These are phyloP conservation scores for Coniochaeta sp. DNA, from an alignment of 2,329 filamentous ascomycete genomes.

Conservation along the genomic window DNA sequence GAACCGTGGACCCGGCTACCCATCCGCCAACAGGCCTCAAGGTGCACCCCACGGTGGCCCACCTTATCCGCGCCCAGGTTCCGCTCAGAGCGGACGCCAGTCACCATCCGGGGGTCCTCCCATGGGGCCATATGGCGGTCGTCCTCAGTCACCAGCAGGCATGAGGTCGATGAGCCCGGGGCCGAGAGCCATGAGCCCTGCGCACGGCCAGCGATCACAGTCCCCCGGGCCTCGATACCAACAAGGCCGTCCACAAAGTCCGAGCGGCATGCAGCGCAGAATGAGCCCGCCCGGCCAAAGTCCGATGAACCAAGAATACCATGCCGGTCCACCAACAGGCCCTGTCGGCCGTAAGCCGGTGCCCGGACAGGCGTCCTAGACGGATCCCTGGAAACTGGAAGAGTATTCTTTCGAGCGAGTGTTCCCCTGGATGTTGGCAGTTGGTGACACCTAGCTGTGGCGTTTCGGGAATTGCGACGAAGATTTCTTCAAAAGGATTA, in stretches of 20 bases:
- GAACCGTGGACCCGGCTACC: slow-evolving; percentile 23
- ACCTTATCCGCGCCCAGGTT: slow-evolving; percentile 23
- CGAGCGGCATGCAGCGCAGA: slow-evolving; percentile 30
- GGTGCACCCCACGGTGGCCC: slow-evolving; percentile 15
- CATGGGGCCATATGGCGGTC: slow-evolving; percentile 17
- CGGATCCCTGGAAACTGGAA: not conserved
- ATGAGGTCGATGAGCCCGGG: slow-evolving; percentile 24
- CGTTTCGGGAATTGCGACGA: not conserved
- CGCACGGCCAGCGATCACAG: slow-evolving; percentile 29
- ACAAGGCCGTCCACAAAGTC: slow-evolving; percentile 30
- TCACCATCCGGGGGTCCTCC: slow-evolving; percentile 31
- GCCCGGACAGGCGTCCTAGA: slow-evolving; percentile 43
- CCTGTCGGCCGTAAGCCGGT: slow-evolving; percentile 48
- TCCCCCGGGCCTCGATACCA: slow-evolving; percentile 35
- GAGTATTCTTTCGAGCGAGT: not conserved
- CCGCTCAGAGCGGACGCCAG: slow-evolving; percentile 28
- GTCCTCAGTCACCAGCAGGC: slow-evolving; percentile 26
- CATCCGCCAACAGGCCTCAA: slow-evolving; percentile 24
- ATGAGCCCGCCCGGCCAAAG: slow-evolving; percentile 36
- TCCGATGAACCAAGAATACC: slow-evolving; percentile 32
- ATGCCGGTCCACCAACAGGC: slow-evolving; percentile 26
- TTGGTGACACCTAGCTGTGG: not conserved
- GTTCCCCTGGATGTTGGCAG: not conserved
- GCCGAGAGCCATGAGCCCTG: too few species aligned
- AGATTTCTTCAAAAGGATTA: not conserved